Evolutionary conservation across 2,329 filamentous ascomycete species (phyloP).

Genomic region (Pezicula rhizophila): DNA sequence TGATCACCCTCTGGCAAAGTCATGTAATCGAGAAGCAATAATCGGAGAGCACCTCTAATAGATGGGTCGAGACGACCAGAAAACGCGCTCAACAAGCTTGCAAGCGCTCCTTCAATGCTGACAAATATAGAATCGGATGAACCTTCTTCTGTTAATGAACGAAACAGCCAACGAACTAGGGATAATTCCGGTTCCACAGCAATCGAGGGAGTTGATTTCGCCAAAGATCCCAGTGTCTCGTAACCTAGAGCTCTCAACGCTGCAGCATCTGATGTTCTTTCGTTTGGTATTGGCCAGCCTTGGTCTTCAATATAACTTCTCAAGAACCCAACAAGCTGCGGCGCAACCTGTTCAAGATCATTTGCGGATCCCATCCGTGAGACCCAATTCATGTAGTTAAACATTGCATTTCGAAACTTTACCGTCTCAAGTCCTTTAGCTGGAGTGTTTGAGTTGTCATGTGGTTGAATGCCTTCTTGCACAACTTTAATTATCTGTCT

Average conservation of each 20-base stretch:
- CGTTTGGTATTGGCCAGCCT: conserved; percentile 71
- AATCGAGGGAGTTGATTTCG: conserved; percentile 56
- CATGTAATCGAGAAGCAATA: conserved; percentile 66
- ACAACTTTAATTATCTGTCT: conserved; percentile 64
- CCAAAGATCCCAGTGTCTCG: conserved; percentile 81
- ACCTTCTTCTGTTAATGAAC: conserved; percentile 73
- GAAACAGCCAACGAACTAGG: conserved; percentile 72
- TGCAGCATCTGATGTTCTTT: conserved; percentile 52
- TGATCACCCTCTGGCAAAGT: conserved; percentile 40
- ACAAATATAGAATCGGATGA: conserved; percentile 69
- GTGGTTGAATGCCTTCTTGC: conserved; percentile 52
- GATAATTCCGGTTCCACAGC: conserved; percentile 44
- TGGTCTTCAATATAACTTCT: conserved; percentile 70
- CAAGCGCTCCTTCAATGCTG: conserved; percentile 84
- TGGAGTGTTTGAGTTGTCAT: conserved; percentile 28
- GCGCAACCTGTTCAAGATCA: conserved; percentile 59
- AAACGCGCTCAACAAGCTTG: conserved; percentile 63
- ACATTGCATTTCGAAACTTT: conserved; percentile 76
- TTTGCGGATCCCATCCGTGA: conserved; percentile 62
- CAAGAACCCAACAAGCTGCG: conserved; percentile 62
- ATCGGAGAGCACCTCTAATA: conserved; percentile 21
- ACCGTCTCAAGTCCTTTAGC: conserved; percentile 51
- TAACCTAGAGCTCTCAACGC: conserved; percentile 75
- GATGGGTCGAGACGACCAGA: conserved; percentile 30
- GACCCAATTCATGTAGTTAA: conserved; percentile 82